Base-by-base conservation (phyloP, 352 stramenopile species). In the Elongisporangium anandrum region DNA sequence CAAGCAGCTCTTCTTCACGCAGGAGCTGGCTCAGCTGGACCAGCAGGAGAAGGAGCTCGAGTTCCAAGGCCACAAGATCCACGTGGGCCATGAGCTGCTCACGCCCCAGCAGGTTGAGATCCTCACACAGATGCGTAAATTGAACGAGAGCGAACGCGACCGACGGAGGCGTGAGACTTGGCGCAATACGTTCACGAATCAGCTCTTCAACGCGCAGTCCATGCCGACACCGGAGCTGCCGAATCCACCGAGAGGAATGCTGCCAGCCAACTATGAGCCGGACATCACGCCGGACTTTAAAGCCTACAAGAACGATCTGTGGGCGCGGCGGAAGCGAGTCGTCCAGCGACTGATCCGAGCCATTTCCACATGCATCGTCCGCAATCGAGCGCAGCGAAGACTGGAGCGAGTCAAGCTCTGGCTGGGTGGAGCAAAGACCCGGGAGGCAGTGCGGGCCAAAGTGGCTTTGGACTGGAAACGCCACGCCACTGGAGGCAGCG, bases 271-370 rank as follows among this genome's bases (percentile, higher is more conserved):
- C 34, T 84, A 77, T 24, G 38, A 58, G 29, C 59, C 69, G 1
- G 52, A 52, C 7, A 68, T 79, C 57, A 47, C 39, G 7, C 78
- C 80, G 0, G 82, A 95, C 51, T 97, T 92, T 56, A 95, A 96
- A 57, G 59, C 62, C 23, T 90, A 95, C 71, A 90, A 91, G 69
- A 96, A 96, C 60, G 87, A 97, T 61, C 52, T 96, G 60, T 97
- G 88, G 90, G 56, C 61, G 1, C 70, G 84, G 12, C 83, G 85
- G 34, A 79, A 87, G 38, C 85, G 81, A 38, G 60, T 90, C 29
- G 64, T 86, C 5, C 80, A 88, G 65, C 72, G 82, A n/a, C 63
- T 96, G 19, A 57, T 90, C 17, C 73, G 85, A 17, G 75, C 80
- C 4, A 75, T 96, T 7, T 93, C 89, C 6, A 85, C 69, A 5